Base-by-base conservation (phyloP, 768 basidiomycete species). In the Mycena haematopus region DNA sequence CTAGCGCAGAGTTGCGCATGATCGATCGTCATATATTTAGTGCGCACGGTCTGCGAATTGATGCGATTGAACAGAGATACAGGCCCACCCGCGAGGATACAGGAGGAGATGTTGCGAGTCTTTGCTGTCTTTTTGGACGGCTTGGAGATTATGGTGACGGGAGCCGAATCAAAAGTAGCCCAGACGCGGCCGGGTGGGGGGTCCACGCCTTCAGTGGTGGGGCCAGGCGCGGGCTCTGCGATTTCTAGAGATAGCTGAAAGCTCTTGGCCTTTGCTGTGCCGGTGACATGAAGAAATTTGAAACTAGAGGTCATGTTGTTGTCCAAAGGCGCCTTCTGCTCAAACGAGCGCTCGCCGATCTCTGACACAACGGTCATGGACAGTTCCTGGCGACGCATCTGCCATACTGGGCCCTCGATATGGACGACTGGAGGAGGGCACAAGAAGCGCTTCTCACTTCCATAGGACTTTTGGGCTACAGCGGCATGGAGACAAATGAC, bases 101-200 rank as follows among this genome's bases (percentile, higher is more conserved):
- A 96, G 22, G 89, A 93, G 46, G 89, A 90, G 72, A 91, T 91
- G 79, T 92, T 90, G 78, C 95, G 90, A 69, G 95, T 95, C 80
- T 96, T 96, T 60, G 93, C 93, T 11, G 94, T 96, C 82, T 95
- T 96, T 84, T 96, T 96, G 62, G 94, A 95, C 35, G 95, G 95
- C 75, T 97, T 97, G 71, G 95, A 96, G 71, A 98, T 95, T 77
- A 97, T 95, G 49, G 91, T 90, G 70, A 98, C 90, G 50, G 94
- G 92, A 35, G 92, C 89, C 31, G 95, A 96, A 74, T 93, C 89
- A 79, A 97, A 95, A 33, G 91, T 87, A 10, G 93, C 93, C 95
- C 94, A 96, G 61, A 90, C 75, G 62, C 92, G 90, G 65, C 90
- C 91, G 65, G 77, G 75, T 44, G 79, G 75, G 36, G 79, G 73